Base-by-base conservation (phyloP, 768 basidiomycete genomes). In the Pulveroboletus sp. region DNA sequence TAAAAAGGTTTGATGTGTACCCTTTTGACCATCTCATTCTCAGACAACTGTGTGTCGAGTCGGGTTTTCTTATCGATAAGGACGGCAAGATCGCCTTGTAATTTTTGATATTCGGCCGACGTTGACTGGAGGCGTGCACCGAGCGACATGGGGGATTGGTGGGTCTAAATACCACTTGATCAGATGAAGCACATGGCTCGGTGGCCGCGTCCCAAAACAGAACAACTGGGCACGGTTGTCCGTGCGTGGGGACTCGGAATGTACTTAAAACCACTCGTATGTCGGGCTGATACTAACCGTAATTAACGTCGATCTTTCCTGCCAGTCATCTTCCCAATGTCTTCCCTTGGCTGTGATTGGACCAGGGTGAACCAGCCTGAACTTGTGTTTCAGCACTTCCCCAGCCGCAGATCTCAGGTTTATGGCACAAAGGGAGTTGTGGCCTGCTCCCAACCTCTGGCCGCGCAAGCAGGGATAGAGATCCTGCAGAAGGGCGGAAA, bases 401-500 rank as follows among this genome's bases (percentile, higher is more conserved):
- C 87, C 1, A 93, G 92, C 54, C 84, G 94, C 16, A 72, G 93
- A 56, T 94, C 92, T 8, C 87, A 90, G 20, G 84, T 92, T 17
- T 91, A 89, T 69, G 84, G 87, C 7, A 87, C 82, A 2, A 94
- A 92, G 64, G 91, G 94, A 7, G 72, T 95, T 29, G 88, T 97
- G 5, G 81, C 92, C 8, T 87, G 86, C 24, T 88, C 90, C 21
- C 97, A 99, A 63, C 92, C 97, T 40, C 75, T 93, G 33, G 97
- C 97, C 1, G 84, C 86, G 14, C 87, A 90, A 62, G 94, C 91
- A 16, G 97, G 95, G 0, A 68, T 98, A 25, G 93, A 97, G 69
- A 89, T 99, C 55, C 72, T 99, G 21, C 76, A 85, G 45, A 87
- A 85, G 66, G 97, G 97, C 12, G 97, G 97, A 43, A 99, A 99